Conservation (phyloP, 805 yeast genomes). For the Candida insectorum region DNA sequence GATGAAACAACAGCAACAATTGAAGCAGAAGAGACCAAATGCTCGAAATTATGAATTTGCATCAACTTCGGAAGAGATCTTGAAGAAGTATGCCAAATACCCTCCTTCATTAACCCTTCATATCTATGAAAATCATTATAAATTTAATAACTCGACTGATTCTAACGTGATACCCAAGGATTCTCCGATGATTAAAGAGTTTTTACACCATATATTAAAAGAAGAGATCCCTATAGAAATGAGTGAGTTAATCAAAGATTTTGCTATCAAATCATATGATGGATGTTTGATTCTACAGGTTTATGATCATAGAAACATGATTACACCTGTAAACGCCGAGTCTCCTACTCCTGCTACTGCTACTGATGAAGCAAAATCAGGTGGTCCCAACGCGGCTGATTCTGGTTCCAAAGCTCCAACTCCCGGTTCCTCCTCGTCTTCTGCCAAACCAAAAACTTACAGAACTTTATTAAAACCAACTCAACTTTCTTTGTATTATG, state of each 20-base stretch:
- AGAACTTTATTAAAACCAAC: constrained; percentile 79
- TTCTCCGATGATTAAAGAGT: constrained; percentile 74
- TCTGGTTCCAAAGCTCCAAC: background rate
- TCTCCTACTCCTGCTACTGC: background rate
- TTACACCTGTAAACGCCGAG: constrained; percentile 5
- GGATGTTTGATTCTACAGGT: constrained; percentile 85
- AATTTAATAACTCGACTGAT: constrained; percentile 85
- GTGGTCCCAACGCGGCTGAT: background rate
- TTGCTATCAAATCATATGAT: constrained; percentile 79
- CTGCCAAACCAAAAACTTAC: constrained; percentile 64
- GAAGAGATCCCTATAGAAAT: constrained; percentile 88
- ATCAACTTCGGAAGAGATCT: constrained; percentile 67
- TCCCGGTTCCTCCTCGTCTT: background rate
- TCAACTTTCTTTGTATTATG: constrained; percentile 77
- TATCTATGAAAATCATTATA: constrained; percentile 85
- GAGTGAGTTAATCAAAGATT: constrained; percentile 84
- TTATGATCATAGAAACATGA: constrained; percentile 72
- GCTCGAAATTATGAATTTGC: constrained; percentile 50
- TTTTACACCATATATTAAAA: constrained; percentile 71
- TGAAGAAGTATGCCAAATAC: constrained; percentile 70
- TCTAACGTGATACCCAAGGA: constrained; percentile 74
- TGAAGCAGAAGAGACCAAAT: constrained; percentile 7
- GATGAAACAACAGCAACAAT: constrained; percentile 12
- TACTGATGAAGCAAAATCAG: background rate
- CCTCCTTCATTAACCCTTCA: constrained; percentile 87